These are phyloP conservation scores for Bisporella sp. DNA, from an alignment of 2,329 filamentous ascomycete species.

Conservation along the genomic window DNA sequence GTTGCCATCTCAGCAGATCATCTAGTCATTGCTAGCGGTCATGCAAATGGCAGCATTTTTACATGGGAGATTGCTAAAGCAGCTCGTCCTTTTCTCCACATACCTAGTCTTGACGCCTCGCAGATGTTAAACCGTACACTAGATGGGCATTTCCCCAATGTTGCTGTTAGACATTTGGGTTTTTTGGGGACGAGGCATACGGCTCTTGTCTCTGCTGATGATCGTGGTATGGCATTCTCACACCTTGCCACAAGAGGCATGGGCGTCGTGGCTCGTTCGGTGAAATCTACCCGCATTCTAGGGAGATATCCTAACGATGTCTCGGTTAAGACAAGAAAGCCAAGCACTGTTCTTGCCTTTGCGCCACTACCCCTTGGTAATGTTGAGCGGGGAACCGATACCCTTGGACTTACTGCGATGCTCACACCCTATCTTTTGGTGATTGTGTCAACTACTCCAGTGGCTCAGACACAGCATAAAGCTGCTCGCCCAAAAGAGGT, in stretches of 20 bases:
- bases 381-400: constrained; percentile 79
- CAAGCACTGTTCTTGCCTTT: constrained; percentile 91
- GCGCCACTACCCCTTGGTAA: constrained; percentile 89
- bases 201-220: constrained; percentile 89
- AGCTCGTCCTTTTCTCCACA: constrained; percentile 82
- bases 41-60: constrained; percentile 86
- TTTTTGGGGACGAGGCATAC: constrained; percentile 92
- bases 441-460: constrained; percentile 92
- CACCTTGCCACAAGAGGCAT: constrained; percentile 90
- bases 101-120: constrained; percentile 65
- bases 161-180: constrained; percentile 80
- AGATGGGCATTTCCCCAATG: constrained; percentile 77
- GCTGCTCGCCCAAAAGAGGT: constrained; percentile 86
- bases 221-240: constrained; percentile 95
- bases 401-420: constrained; percentile 87
- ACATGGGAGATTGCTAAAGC: constrained; percentile 87
- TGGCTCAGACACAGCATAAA: constrained; percentile 96
- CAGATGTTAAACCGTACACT: constrained; percentile 57
- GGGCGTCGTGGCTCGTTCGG: constrained; percentile 73
- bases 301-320: constrained; percentile 78
- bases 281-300: constrained; percentile 85
- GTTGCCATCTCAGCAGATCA: constrained; percentile 91
- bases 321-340: constrained; percentile 64
- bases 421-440: constrained; percentile 92
- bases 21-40: constrained; percentile 82